Evolutionary conservation across 1,284 basidiomycete genomes (phyloP), one percentile per base, ranked within the genome.

Genomic region (Ustilago tritici): DNA sequence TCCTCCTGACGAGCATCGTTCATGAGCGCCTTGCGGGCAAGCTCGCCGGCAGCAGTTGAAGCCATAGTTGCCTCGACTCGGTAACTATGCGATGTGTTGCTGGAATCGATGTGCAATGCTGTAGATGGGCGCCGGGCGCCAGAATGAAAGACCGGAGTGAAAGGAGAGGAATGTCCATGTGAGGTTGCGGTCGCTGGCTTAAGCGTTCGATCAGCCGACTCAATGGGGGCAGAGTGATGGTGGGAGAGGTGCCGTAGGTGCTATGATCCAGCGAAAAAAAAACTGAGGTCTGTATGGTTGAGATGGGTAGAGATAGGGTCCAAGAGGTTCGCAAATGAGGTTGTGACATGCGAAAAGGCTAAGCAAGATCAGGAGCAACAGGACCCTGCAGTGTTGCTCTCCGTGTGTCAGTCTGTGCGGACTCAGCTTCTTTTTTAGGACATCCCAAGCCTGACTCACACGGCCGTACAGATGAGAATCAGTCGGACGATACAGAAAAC

Each of bases 1-100:
- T 95, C 93, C 52, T 82, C 81, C 23, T 76, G 73, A 34, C 79
- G 72, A 35, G 68, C 76, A 41, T 83, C 82, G 19, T 76, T 65
- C 47, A 72, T 61, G 49, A 83, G 79, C 38, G 83, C 83, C 55
- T 68, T 69, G 55, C 75, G 70, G 14, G 75, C 75, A n/a, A 65
- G 57, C 56, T 78, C 64, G 9, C 67, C 67, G 9, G 74, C 74
- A 17, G 68, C 65, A 4, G 54, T 69, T 28, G 75, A 68, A 4
- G 69, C 59, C 73, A 71, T 71, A 43, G 0, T 46, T 47, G 46
- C 31, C 23, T 28, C 23, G 23, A 28, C 3, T 28, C 23, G 3
- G 23, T 28, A 28, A 28, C 23, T 28, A 28, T 28, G 23, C 23
- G 23, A 28, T 28, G 23, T 28, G 23, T 28, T 17, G 17, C 12